phyloP scores from a whole-genome alignment of 306 rosid genomes.

The Inga laurina region DNA sequence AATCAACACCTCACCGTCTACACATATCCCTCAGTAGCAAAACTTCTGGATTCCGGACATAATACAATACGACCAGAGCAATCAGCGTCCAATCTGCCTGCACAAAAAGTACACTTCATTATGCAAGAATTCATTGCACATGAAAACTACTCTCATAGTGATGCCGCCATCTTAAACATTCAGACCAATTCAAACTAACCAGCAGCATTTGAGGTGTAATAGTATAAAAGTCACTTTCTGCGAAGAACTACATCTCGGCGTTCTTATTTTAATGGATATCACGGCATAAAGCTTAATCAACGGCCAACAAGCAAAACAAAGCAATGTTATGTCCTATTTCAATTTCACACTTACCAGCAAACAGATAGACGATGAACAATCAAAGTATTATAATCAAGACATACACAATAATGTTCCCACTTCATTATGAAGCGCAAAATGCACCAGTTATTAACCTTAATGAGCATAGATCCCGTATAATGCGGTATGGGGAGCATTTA shows the following conservation, averaged over 20 bases:
- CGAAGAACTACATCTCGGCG: not conserved
- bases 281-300: not conserved
- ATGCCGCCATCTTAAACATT: not conserved
- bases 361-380: too few relatives aligned
- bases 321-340: not conserved
- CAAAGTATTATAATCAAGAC: not conserved
- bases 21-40: not conserved
- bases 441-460: not conserved
- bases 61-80: not conserved
- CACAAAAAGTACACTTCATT: conserved; percentile 13
- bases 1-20: not conserved
- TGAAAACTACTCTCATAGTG: conserved; percentile 9
- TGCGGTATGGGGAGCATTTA: too few relatives aligned
- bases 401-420: not conserved
- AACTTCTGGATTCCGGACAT: not conserved
- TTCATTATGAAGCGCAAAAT: too few relatives aligned
- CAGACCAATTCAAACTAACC: conserved; percentile 5
- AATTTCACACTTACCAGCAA: not conserved
- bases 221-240: conserved; percentile 14
- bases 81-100: conserved; percentile 48
- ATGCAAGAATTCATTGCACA: conserved; percentile 6
- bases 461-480: not conserved
- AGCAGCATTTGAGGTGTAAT: not conserved
- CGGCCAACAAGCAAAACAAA: not conserved
- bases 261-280: not conserved